A percentile compares a stretch with the other conserved stretches of the same genome.
These are phyloP conservation scores for Tulasnella sp. DNA, from an alignment of 768 basidiomycete species.

Conservation along the genomic window DNA sequence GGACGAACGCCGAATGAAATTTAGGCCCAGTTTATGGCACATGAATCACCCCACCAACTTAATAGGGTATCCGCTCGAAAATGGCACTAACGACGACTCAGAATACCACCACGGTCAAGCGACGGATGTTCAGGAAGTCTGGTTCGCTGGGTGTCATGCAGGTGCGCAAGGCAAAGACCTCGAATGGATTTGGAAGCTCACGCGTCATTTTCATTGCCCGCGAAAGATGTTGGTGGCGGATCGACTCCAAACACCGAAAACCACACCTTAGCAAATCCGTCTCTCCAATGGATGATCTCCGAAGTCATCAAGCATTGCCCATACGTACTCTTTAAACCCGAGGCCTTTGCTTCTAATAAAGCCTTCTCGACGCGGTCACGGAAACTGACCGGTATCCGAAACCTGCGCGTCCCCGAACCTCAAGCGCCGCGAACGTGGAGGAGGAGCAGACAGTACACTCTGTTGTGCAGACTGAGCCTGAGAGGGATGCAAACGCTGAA, in stretches of 20 bases:
- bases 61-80: not conserved
- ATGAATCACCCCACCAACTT: constrained; percentile 34
- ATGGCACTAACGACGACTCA: not conserved
- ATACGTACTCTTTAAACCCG: not conserved
- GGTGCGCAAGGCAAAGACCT: constrained; percentile 8
- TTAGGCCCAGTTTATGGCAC: constrained; percentile 60
- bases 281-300: constrained; percentile 29
- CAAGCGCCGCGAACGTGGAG: no score
- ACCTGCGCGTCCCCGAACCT: not conserved
- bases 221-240: constrained; percentile 24
- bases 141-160: constrained; percentile 27
- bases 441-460: not conserved
- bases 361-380: constrained; percentile 2
- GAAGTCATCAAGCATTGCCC: constrained; percentile 23
- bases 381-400: not conserved
- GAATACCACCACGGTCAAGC: not conserved
- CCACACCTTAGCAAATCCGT: constrained; percentile 17
- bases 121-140: no score
- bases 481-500: no score
- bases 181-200: no score
- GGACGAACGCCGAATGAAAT: no score
- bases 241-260: not conserved
- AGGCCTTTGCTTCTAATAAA: not conserved
- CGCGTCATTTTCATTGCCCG: not conserved
- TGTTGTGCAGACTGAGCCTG: no score